phyloP scores from a whole-genome alignment of 2,329 filamentous ascomycete genomes.

The Myriosclerotinia curreyana region DNA sequence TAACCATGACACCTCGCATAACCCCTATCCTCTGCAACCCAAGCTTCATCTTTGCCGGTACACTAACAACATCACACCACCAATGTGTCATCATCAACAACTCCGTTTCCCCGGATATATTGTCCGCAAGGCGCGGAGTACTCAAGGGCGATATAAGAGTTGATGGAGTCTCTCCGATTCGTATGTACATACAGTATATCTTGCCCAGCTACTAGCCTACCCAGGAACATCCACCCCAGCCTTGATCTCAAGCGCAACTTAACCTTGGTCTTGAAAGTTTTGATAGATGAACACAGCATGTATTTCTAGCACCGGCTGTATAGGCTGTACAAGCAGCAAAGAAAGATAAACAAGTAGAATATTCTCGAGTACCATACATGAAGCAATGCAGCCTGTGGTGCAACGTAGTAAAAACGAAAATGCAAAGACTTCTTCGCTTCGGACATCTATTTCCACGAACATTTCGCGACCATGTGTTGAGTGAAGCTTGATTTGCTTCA shows the following conservation, averaged over 20 bases:
- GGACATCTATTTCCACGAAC: slow-evolving; percentile 5
- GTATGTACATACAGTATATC: slow-evolving; percentile 10
- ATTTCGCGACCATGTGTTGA: slow-evolving; percentile 7
- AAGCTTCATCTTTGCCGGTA: not conserved
- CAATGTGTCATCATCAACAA: no score
- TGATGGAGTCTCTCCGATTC: slow-evolving; percentile 3
- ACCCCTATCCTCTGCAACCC: not conserved
- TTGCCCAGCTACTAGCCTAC: slow-evolving; percentile 1
- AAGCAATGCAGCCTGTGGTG: slow-evolving; percentile 4
- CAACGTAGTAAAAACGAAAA: slow-evolving; percentile 18
- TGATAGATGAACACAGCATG: slow-evolving; percentile 14
- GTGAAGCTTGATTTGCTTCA: slow-evolving; percentile 10
- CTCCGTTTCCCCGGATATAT: not conserved
- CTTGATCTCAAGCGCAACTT: not conserved
- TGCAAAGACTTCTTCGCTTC: slow-evolving; percentile 13
- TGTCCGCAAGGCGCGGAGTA: not conserved
- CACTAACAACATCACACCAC: not conserved
- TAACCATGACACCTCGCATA: slow-evolving; percentile 2
- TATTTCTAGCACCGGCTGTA: not conserved
- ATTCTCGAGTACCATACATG: slow-evolving; percentile 14
- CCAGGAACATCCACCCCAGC: not conserved
- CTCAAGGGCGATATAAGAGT: not conserved
- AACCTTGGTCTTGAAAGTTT: not conserved
- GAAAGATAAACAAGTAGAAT: slow-evolving; percentile 5
- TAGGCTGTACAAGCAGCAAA: not conserved